These are phyloP conservation scores for Mycena rebaudengoi DNA, from an alignment of 768 basidiomycete genomes.

Conservation along the genomic window DNA sequence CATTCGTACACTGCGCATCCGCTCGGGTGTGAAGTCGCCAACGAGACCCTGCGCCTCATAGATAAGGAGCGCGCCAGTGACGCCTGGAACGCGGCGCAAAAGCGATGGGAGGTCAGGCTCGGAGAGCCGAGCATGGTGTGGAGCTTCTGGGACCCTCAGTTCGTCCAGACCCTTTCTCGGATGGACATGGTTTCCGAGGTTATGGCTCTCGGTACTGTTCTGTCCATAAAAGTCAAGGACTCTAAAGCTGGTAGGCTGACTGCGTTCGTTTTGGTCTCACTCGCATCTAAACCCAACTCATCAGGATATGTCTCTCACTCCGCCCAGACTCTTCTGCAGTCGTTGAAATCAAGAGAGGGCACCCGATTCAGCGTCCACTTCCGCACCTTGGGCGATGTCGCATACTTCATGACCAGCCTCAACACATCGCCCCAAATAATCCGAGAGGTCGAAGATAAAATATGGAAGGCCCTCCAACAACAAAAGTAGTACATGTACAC, in stretches of 20 bases:
- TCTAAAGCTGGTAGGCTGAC: conserved; percentile 56
- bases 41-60: conserved; percentile 75
- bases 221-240: conserved; percentile 79
- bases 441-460: conserved; percentile 68
- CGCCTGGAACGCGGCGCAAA: conserved; percentile 67
- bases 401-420: conserved; percentile 92
- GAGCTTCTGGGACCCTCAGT: conserved; percentile 89
- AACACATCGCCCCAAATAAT: conserved; percentile 68
- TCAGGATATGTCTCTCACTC: conserved; percentile 68
- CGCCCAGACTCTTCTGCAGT: conserved; percentile 67
- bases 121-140: conserved; percentile 52
- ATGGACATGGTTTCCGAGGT: conserved; percentile 68
- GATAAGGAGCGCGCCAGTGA: conserved; percentile 58
- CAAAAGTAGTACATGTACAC: not conserved
- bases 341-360: conserved; percentile 51
- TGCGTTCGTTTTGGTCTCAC: not conserved
- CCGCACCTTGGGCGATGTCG: conserved; percentile 88
- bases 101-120: conserved; percentile 57
- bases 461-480: conserved; percentile 50
- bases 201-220: conserved; percentile 90
- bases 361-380: conserved; percentile 77
- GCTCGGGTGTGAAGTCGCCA: conserved; percentile 91
- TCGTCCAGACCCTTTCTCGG: conserved; percentile 70
- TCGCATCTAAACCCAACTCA: not conserved
- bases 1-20: conserved; percentile 97